These are phyloP conservation scores for Candida ovalis DNA, from an alignment of 805 yeast genomes.

Conservation along the genomic window DNA sequence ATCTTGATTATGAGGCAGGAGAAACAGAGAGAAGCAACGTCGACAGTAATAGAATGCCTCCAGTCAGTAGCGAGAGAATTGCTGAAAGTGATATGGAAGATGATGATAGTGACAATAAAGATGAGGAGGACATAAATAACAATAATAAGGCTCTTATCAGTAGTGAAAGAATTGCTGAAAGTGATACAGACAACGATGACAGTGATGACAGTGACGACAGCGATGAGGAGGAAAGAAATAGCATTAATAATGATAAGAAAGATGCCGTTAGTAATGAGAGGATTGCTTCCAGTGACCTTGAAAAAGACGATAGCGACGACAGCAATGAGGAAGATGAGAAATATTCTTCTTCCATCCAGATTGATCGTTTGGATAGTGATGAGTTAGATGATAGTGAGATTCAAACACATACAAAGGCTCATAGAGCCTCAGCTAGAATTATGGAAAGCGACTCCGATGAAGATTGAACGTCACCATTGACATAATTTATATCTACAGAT, in stretches of 20 bases:
- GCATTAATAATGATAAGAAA: not conserved
- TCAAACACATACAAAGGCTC: no score
- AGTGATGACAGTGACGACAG: not conserved
- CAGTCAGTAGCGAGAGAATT: slow-evolving; percentile 3
- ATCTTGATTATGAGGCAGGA: slow-evolving; percentile 6
- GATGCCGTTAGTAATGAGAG: not conserved
- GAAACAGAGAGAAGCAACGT: not conserved
- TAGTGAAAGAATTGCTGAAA: slow-evolving; percentile 2
- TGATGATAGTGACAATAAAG: not conserved
- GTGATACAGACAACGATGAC: slow-evolving; percentile 4
- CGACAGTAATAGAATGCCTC: no score
- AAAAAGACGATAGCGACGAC: no score
- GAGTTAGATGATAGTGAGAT: slow-evolving; percentile 3
- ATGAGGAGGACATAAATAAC: slow-evolving; percentile 7
- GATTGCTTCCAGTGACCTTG: no score
- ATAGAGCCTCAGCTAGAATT: no score
- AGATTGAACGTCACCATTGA: no score
- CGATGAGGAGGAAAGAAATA: not conserved
- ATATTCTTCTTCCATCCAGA: no score
- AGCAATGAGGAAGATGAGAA: no score
- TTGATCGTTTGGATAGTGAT: no score
- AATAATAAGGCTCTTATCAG: not conserved
- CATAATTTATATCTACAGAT: no score
- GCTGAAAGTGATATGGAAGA: slow-evolving; percentile 4
- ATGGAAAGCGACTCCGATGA: not conserved